phyloP scores from a whole-genome alignment of 495 filamentous ascomycete species.

The Aspergillus homomorphus region DNA sequence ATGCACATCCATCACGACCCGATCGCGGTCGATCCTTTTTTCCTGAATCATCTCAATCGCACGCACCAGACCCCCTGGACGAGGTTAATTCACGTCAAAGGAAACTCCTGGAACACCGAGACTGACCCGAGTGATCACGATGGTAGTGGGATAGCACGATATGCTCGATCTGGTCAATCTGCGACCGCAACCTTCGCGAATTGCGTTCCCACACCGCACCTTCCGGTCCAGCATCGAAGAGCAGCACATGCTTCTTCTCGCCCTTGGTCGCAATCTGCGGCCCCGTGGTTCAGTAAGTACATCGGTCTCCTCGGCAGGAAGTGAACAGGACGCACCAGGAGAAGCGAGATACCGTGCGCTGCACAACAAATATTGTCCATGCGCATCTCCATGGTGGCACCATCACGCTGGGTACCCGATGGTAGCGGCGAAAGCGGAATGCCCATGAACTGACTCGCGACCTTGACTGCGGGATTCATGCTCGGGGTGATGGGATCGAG shows the following conservation, averaged over 20 bases:
- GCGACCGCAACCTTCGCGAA: slow-evolving; percentile 28
- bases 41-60: slow-evolving; percentile 28
- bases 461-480: too few species aligned
- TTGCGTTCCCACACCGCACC: slow-evolving; percentile 43
- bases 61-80: slow-evolving; percentile 21
- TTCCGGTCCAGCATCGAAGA: slow-evolving; percentile 49
- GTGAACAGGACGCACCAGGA: too few species aligned
- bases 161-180: slow-evolving; percentile 56
- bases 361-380: too few species aligned
- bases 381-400: too few species aligned
- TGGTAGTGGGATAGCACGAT: slow-evolving; percentile 63
- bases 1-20: slow-evolving; percentile 37
- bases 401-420: too few species aligned
- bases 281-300: too few species aligned
- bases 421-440: too few species aligned
- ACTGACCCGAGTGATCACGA: slow-evolving; percentile 38
- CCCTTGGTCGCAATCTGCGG: slow-evolving; percentile 41
- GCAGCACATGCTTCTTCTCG: slow-evolving; percentile 32
- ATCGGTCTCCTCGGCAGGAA: too few species aligned
- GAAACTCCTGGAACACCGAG: slow-evolving; percentile 13
- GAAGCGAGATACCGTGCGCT: too few species aligned
- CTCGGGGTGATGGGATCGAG: too few species aligned
- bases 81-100: too few species aligned
- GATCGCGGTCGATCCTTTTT: slow-evolving; percentile 4
- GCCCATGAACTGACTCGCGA: too few species aligned